phyloP scores from a whole-genome alignment of 2,329 filamentous ascomycete species.

The Pseudocercospora eumusae region DNA sequence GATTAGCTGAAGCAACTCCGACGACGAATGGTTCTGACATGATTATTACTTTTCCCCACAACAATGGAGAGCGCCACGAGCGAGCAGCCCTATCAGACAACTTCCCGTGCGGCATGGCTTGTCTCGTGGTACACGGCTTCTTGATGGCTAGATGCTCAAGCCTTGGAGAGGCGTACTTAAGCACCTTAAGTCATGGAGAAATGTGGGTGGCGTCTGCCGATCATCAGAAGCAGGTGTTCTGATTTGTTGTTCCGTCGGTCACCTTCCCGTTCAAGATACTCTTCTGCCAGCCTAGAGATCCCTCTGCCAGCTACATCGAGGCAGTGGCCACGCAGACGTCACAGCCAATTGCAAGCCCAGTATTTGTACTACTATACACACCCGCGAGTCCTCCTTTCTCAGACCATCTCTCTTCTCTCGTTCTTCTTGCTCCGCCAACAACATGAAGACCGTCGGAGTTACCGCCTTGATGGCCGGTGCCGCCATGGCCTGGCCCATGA shows the following conservation, averaged over 20 bases:
- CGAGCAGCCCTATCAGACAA: constrained; percentile 2
- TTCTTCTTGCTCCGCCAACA: not conserved
- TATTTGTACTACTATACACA: constrained; percentile 6
- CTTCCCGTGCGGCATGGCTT: not conserved
- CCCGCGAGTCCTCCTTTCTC: not conserved
- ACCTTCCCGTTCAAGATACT: not conserved
- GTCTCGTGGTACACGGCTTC: too few relatives aligned
- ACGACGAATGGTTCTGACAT: not conserved
- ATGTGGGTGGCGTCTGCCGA: not conserved
- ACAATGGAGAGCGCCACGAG: too few relatives aligned
- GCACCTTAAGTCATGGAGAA: not conserved
- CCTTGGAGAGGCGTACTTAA: not conserved
- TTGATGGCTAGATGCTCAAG: too few relatives aligned
- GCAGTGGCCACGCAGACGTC: constrained; percentile 1
- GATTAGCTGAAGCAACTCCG: not conserved
- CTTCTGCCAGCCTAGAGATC: too few relatives aligned
- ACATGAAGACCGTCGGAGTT: constrained; percentile 2
- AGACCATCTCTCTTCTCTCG: not conserved
- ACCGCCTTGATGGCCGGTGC: constrained; percentile 1
- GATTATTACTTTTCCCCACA: too few relatives aligned
- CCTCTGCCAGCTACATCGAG: not conserved
- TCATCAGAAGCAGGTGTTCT: not conserved
- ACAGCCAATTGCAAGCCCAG: not conserved
- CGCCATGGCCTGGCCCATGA: constrained; percentile 9
- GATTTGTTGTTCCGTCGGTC: not conserved